phyloP scores from a whole-genome alignment of 2,329 filamentous ascomycete species.

The Thielaviopsis punctulata region DNA sequence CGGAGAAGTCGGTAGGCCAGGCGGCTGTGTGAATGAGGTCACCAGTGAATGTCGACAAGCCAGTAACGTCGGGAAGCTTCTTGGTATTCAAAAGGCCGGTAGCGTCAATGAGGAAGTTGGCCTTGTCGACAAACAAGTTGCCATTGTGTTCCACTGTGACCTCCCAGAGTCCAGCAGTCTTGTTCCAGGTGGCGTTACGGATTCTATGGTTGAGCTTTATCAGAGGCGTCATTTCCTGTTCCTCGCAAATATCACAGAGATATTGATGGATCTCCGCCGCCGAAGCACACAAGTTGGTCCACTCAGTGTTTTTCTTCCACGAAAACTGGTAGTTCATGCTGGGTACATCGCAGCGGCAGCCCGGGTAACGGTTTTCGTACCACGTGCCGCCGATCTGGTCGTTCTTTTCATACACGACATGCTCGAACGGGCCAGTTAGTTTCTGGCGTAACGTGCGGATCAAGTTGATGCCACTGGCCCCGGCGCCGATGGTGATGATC shows the following conservation, averaged over 20 bases:
- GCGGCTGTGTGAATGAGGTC: conserved; percentile 34
- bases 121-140: conserved; percentile 26
- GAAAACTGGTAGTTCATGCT: conserved; percentile 55
- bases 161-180: conserved; percentile 9
- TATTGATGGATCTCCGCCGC: conserved; percentile 51
- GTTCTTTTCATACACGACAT: conserved; percentile 39
- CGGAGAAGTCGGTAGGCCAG: conserved; percentile 31
- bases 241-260: conserved; percentile 19
- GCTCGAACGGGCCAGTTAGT: conserved; percentile 24
- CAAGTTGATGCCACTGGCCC: conserved; percentile 18
- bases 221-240: background rate
- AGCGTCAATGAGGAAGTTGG: conserved; percentile 24
- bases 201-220: conserved; percentile 6
- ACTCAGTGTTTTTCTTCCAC: conserved; percentile 49
- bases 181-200: conserved; percentile 12
- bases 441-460: conserved; percentile 27
- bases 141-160: conserved; percentile 17
- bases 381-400: conserved; percentile 31
- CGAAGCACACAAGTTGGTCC: conserved; percentile 50
- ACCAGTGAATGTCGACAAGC: conserved; percentile 32
- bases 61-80: conserved; percentile 32
- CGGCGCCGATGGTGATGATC: conserved; percentile 18
- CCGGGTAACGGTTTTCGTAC: conserved; percentile 42
- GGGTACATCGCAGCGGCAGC: conserved; percentile 50
- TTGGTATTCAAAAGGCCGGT: conserved; percentile 17